A percentile compares a stretch with the other conserved stretches of the same genome.
Evolutionary conservation across 805 yeast genomes (phyloP).

Genomic region (Wickerhamomyces rabaulensis): DNA sequence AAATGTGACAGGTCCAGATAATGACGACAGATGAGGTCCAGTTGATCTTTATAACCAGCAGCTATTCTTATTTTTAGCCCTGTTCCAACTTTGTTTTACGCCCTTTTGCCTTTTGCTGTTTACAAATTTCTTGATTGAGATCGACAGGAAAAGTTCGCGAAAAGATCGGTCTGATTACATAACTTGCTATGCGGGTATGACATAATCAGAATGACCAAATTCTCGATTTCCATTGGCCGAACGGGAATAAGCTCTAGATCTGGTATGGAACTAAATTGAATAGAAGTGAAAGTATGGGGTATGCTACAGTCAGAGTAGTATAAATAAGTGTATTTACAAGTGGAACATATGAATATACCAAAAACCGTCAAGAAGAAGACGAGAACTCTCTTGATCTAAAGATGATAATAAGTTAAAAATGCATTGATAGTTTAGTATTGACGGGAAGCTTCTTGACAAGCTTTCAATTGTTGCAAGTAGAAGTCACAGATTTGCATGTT

Average conservation of each 20-base stretch:
- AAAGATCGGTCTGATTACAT: neutral
- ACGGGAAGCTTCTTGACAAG: constrained; percentile 92
- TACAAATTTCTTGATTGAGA: neutral
- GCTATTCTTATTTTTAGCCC: no score
- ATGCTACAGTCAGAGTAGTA: neutral
- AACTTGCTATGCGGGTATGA: neutral
- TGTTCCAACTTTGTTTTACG: no score
- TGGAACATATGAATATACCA: neutral
- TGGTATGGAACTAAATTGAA: no score
- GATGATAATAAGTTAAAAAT: neutral
- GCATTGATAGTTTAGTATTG: constrained; percentile 46
- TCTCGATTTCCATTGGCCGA: neutral
- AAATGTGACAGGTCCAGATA: neutral
- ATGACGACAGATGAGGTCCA: no score
- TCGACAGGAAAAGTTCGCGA: neutral
- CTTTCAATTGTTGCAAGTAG: constrained; percentile 95
- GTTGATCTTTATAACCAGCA: no score
- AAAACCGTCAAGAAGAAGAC: neutral
- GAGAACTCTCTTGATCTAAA: neutral
- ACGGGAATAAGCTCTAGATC: neutral
- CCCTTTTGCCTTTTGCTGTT: neutral
- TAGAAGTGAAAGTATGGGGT: neutral
- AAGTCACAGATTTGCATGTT: constrained; percentile 96
- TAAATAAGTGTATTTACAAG: neutral
- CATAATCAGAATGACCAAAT: neutral